phyloP scores from a whole-genome alignment of 352 stramenopile species.

The Aphanomyces invadans region DNA sequence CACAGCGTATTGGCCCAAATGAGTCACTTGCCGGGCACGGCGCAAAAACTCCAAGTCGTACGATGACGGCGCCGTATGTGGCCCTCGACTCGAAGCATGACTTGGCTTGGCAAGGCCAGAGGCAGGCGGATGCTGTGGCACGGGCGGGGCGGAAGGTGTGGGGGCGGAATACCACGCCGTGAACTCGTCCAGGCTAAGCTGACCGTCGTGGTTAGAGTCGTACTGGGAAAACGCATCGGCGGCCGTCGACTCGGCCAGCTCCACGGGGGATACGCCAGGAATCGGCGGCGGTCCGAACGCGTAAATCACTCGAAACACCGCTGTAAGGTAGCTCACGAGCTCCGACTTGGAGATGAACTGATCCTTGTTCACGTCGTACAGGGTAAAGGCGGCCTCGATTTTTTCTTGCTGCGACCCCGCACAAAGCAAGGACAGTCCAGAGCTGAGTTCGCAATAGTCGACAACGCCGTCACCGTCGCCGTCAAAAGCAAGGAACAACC shows the following conservation, averaged over 20 bases:
- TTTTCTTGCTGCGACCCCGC: slow-evolving; percentile 73
- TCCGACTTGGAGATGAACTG: slow-evolving; percentile 73
- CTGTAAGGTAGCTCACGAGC: slow-evolving; percentile 81
- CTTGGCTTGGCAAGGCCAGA: too few relatives aligned
- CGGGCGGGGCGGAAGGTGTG: slow-evolving; percentile 12
- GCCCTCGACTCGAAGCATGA: too few relatives aligned
- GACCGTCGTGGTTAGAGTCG: slow-evolving; percentile 43
- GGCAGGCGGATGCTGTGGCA: too few relatives aligned
- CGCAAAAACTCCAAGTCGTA: slow-evolving; percentile 34
- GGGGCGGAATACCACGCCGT: slow-evolving; percentile 26
- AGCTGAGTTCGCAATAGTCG: slow-evolving; percentile 81
- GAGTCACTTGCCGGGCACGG: slow-evolving; percentile 75
- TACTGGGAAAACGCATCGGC: slow-evolving; percentile 51
- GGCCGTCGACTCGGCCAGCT: slow-evolving; percentile 64
- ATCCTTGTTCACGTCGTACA: slow-evolving; percentile 86
- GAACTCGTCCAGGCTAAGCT: slow-evolving; percentile 28
- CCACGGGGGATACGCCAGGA: slow-evolving; percentile 65
- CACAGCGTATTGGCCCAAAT: slow-evolving; percentile 69
- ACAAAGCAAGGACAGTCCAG: slow-evolving; percentile 76
- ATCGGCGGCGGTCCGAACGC: slow-evolving; percentile 33
- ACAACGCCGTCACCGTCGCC: slow-evolving; percentile 64
- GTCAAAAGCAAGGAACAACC: slow-evolving; percentile 74
- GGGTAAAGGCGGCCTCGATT: slow-evolving; percentile 64
- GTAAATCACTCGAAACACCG: slow-evolving; percentile 78
- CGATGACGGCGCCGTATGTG: background rate